Evolutionary conservation across 2,329 filamentous ascomycete species (phyloP).

Genomic region (Pseudogymnoascus sp.): DNA sequence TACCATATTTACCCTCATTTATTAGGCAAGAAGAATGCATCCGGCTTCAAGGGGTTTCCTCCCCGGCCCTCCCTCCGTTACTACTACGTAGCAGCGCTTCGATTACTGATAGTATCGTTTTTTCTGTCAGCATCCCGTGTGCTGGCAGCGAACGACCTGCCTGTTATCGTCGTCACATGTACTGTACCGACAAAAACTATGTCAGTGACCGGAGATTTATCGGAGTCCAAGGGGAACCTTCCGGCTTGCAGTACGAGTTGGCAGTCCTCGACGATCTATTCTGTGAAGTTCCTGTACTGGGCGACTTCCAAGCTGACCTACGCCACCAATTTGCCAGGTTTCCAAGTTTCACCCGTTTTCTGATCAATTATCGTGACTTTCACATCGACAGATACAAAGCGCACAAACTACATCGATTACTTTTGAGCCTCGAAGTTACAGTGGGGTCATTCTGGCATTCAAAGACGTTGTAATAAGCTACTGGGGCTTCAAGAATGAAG

Average conservation of each 20-base stretch:
- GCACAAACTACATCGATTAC: neutral
- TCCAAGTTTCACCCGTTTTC: neutral
- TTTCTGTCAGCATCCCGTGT: neutral
- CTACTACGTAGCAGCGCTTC: neutral
- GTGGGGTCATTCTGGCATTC: neutral
- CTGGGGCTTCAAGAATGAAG: slow-evolving; percentile 5
- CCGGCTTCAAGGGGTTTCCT: neutral
- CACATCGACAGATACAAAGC: neutral
- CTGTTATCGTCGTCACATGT: neutral
- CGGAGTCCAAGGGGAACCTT: neutral
- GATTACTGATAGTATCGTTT: neutral
- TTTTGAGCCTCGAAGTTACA: neutral
- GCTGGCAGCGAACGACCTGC: neutral
- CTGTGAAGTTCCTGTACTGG: neutral
- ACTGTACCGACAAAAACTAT: neutral
- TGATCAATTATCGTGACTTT: neutral
- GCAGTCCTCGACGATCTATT: neutral
- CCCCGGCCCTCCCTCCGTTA: neutral
- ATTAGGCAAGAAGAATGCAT: neutral
- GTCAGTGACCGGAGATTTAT: neutral
- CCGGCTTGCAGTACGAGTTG: neutral
- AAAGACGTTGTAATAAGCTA: slow-evolving; percentile 9
- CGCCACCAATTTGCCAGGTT: neutral
- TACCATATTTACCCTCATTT: neutral
- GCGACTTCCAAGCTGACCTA: neutral